Evolutionary conservation across 140 eudicot species (phyloP).

Genomic region (Ambrosia hybrid): DNA sequence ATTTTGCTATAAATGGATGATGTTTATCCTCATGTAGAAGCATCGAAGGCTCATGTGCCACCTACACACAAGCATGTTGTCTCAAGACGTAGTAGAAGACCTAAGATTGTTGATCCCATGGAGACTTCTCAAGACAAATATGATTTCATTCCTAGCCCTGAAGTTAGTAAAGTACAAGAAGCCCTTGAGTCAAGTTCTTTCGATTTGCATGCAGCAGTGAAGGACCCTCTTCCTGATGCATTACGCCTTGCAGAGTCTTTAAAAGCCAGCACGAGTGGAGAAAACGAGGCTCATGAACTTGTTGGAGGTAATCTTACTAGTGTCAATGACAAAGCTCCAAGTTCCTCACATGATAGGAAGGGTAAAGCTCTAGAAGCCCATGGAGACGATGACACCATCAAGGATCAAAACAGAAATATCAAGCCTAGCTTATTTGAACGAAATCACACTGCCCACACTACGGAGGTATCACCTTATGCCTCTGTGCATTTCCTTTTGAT

Average conservation of each 20-base stretch:
- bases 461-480: slow-evolving; percentile 42
- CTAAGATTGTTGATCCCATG: slow-evolving; percentile 54
- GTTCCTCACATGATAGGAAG: slow-evolving; percentile 29
- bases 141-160: slow-evolving; percentile 37
- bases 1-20: neutral
- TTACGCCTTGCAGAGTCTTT: slow-evolving; percentile 48
- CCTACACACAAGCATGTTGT: slow-evolving; percentile 45
- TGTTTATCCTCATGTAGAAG: slow-evolving; percentile 31
- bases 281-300: slow-evolving; percentile 23
- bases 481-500: neutral
- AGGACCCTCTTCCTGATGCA: slow-evolving; percentile 84
- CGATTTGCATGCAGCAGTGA: slow-evolving; percentile 58
- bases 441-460: slow-evolving; percentile 54
- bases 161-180: slow-evolving; percentile 46
- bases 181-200: slow-evolving; percentile 55
- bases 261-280: slow-evolving; percentile 21
- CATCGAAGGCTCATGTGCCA: slow-evolving; percentile 24
- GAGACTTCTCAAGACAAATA: slow-evolving; percentile 25
- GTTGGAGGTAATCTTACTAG: slow-evolving; percentile 26
- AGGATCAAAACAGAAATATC: slow-evolving; percentile 25
- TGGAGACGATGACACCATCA: slow-evolving; percentile 15
- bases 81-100: slow-evolving; percentile 45
- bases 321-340: slow-evolving; percentile 32
- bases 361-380: slow-evolving; percentile 42
- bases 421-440: slow-evolving; percentile 56